Evolutionary conservation across 225 moss, liverwort and hornwort species (phyloP).

Genomic region (Takakia lepidozioides): DNA sequence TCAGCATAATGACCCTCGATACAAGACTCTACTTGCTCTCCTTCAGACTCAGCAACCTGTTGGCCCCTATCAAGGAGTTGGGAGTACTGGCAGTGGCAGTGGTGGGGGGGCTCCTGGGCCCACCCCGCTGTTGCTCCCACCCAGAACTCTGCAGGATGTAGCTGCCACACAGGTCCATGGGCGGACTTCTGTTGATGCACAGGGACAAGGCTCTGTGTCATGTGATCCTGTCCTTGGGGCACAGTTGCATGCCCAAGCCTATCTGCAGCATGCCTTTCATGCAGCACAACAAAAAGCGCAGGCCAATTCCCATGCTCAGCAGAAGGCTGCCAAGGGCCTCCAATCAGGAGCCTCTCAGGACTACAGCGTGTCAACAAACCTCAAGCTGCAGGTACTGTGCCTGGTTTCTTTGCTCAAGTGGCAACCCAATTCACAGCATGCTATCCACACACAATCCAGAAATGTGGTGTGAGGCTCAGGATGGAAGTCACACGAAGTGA

Average conservation of each 20-base stretch:
- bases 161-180: slow-evolving; percentile 13
- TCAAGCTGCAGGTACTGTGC: slow-evolving; percentile 51
- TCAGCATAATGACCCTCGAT: slow-evolving; percentile 58
- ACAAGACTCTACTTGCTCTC: slow-evolving; percentile 51
- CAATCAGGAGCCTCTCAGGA: slow-evolving; percentile 41
- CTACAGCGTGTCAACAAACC: slow-evolving; percentile 30
- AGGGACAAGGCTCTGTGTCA: slow-evolving; percentile 2
- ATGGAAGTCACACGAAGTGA: too few relatives aligned
- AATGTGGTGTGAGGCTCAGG: too few relatives aligned
- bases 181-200: slow-evolving; percentile 36
- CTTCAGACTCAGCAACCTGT: slow-evolving; percentile 52
- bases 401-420: too few relatives aligned
- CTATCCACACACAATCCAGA: too few relatives aligned
- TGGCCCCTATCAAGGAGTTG: slow-evolving; percentile 44
- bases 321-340: slow-evolving; percentile 35
- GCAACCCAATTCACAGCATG: too few relatives aligned
- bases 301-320: slow-evolving; percentile 46
- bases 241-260: slow-evolving; percentile 54
- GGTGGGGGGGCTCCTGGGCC: slow-evolving; percentile 52
- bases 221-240: slow-evolving; percentile 43
- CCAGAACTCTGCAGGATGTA: slow-evolving; percentile 59
- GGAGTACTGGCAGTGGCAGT: slow-evolving; percentile 52
- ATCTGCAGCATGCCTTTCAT: slow-evolving; percentile 57
- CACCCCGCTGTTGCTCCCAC: slow-evolving; percentile 50
- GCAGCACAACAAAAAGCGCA: slow-evolving; percentile 66